Conservation (phyloP, 331 rosid species). For the Rhamnella rubrinervis region DNA sequence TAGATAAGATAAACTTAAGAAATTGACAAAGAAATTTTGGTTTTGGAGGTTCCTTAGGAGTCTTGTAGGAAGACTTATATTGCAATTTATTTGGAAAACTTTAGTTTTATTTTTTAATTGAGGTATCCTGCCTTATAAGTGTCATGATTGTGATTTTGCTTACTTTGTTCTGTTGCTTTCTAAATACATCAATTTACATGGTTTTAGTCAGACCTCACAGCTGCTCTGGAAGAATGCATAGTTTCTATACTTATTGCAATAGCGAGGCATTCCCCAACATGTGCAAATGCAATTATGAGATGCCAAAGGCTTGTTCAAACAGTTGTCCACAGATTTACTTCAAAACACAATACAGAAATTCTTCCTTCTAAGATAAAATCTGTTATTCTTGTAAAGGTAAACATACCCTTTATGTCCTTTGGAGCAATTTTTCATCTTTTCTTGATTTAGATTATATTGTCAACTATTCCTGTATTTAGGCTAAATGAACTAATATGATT, state of each 20-base stretch:
- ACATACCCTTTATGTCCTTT: slow-evolving; percentile 10
- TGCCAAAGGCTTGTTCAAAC: slow-evolving; percentile 74
- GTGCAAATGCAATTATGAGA: slow-evolving; percentile 71
- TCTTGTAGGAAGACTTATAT: too few relatives aligned
- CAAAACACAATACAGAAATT: slow-evolving; percentile 45
- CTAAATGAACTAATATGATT: slow-evolving; percentile 15
- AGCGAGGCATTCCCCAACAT: slow-evolving; percentile 90
- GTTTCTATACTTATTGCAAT: slow-evolving; percentile 76
- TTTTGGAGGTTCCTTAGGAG: too few relatives aligned
- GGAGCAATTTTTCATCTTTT: slow-evolving; percentile 17
- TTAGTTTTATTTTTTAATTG: neutral
- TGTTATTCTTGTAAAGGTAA: slow-evolving; percentile 81
- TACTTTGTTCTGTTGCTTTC: slow-evolving; percentile 11
- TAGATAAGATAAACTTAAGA: too few relatives aligned
- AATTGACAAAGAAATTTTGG: too few relatives aligned
- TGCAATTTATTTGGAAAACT: too few relatives aligned
- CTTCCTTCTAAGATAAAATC: slow-evolving; percentile 68
- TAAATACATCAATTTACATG: slow-evolving; percentile 33
- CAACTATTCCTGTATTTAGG: slow-evolving; percentile 17
- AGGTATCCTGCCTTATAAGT: neutral
- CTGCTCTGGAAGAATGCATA: slow-evolving; percentile 70
- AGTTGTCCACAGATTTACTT: slow-evolving; percentile 60
- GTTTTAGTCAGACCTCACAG: slow-evolving; percentile 71
- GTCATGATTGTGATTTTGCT: neutral
- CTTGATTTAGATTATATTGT: slow-evolving; percentile 1